phyloP scores from a whole-genome alignment of 2,329 filamentous ascomycete species.

The Ophiocordyceps australis region DNA sequence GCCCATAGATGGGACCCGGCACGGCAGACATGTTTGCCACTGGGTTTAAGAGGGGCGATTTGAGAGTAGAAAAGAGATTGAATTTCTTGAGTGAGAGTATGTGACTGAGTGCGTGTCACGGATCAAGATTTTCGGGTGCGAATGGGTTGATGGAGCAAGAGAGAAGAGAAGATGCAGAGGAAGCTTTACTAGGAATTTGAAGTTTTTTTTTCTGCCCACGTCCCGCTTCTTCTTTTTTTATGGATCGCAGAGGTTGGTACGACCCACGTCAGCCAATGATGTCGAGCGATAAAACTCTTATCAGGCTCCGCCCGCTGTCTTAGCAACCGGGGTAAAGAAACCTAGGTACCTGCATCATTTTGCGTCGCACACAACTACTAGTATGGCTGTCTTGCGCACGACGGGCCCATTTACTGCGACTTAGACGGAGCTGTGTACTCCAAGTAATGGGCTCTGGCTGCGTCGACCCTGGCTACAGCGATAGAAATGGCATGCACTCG shows the following conservation, averaged over 20 bases:
- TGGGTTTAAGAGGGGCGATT: not conserved
- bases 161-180: no score
- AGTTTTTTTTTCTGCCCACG: slow-evolving; percentile 11
- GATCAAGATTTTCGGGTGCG: no score
- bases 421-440: no score
- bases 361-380: no score
- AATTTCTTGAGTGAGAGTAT: not conserved
- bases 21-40: slow-evolving; percentile 33
- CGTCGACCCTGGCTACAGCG: no score
- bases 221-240: slow-evolving; percentile 1
- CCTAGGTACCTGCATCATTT: no score
- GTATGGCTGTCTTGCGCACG: no score
- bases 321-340: slow-evolving; percentile 12
- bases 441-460: no score
- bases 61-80: slow-evolving; percentile 1
- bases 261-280: slow-evolving; percentile 8
- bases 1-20: slow-evolving; percentile 74
- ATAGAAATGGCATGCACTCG: no score
- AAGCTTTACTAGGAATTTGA: slow-evolving; percentile 6
- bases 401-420: no score
- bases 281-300: slow-evolving; percentile 12
- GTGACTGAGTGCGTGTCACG: no score
- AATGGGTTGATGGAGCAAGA: not conserved
- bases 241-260: slow-evolving; percentile 2
- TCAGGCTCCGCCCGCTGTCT: slow-evolving; percentile 12